These are phyloP conservation scores for Colletotrichum orbiculare DNA, from an alignment of 2,329 filamentous ascomycete genomes.

Conservation along the genomic window DNA sequence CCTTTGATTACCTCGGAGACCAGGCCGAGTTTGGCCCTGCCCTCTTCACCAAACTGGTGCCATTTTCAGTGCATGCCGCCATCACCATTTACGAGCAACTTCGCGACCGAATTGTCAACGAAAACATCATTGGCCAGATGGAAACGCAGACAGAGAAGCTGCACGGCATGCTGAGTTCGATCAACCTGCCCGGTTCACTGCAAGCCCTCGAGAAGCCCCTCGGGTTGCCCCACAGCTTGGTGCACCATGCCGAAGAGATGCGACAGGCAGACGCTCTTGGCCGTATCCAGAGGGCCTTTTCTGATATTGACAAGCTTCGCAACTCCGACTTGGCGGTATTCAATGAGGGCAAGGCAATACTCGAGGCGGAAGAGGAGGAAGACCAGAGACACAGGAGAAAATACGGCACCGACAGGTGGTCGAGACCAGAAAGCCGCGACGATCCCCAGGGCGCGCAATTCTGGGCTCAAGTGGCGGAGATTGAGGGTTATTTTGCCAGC, in stretches of 20 bases:
- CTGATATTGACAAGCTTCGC: constrained; percentile 92
- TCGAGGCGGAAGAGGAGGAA: constrained; percentile 85
- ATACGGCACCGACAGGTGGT: constrained; percentile 90
- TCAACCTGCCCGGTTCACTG: constrained; percentile 91
- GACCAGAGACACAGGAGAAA: constrained; percentile 80
- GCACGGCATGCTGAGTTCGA: constrained; percentile 80
- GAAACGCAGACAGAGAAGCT: constrained; percentile 84
- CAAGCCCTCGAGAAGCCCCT: constrained; percentile 96
- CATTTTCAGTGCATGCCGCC: constrained; percentile 94
- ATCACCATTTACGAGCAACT: constrained; percentile 95
- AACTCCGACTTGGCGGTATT: constrained; percentile 81
- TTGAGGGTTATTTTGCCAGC: constrained; percentile 85
- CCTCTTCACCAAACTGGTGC: constrained; percentile 90
- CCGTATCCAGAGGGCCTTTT: constrained; percentile 80
- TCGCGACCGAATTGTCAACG: constrained; percentile 89
- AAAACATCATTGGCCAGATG: constrained; percentile 85
- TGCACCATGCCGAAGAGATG: constrained; percentile 93
- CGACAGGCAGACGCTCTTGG: constrained; percentile 89
- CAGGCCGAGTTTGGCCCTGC: constrained; percentile 84
- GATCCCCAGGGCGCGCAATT: constrained; percentile 77
- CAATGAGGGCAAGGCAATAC: constrained; percentile 81
- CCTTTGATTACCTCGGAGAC: constrained; percentile 83
- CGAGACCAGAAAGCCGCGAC: constrained; percentile 72
- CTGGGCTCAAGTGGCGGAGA: constrained; percentile 79
- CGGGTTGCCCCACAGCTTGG: constrained; percentile 84